Conservation (phyloP, 179 eudicot species). For the Beta corolliflora region DNA sequence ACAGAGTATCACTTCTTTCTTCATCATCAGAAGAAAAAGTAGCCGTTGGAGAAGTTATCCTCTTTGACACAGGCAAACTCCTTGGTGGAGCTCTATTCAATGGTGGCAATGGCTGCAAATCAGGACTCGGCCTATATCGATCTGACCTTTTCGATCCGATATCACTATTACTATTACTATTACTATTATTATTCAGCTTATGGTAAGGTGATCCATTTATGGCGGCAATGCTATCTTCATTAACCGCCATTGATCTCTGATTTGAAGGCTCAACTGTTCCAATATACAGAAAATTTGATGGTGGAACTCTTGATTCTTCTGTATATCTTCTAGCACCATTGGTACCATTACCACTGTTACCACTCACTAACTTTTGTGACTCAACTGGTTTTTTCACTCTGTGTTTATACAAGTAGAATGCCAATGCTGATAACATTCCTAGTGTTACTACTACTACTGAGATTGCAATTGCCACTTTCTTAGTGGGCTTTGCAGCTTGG, state of each 20-base stretch:
- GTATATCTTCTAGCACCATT: constrained; percentile 38
- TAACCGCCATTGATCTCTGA: constrained; percentile 41
- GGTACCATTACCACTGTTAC: background rate
- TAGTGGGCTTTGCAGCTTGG: constrained; percentile 51
- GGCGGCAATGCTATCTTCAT: constrained; percentile 31
- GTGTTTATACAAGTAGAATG: constrained; percentile 62
- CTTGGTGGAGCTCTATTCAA: constrained; percentile 39
- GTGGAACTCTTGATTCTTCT: constrained; percentile 52
- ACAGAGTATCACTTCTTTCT: constrained; percentile 54
- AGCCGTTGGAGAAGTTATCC: constrained; percentile 48
- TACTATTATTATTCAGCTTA: constrained; percentile 41
- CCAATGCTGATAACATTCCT: constrained; percentile 69
- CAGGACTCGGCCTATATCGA: constrained; percentile 90
- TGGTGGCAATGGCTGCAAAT: constrained; percentile 91
- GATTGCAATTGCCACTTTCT: constrained; percentile 64
- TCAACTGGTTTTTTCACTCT: constrained; percentile 44
- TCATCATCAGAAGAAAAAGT: constrained; percentile 74
- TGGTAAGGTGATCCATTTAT: constrained; percentile 70
- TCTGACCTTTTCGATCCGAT: constrained; percentile 33
- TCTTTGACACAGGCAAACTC: constrained; percentile 35
- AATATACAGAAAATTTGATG: constrained; percentile 62
- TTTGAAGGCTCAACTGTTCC: constrained; percentile 70
- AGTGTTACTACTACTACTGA: constrained; percentile 64
- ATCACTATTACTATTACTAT: background rate
- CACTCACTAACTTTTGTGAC: constrained; percentile 53